Evolutionary conservation across 345 rosid genomes (phyloP).

Genomic region (Eucalyptus tenuipes): DNA sequence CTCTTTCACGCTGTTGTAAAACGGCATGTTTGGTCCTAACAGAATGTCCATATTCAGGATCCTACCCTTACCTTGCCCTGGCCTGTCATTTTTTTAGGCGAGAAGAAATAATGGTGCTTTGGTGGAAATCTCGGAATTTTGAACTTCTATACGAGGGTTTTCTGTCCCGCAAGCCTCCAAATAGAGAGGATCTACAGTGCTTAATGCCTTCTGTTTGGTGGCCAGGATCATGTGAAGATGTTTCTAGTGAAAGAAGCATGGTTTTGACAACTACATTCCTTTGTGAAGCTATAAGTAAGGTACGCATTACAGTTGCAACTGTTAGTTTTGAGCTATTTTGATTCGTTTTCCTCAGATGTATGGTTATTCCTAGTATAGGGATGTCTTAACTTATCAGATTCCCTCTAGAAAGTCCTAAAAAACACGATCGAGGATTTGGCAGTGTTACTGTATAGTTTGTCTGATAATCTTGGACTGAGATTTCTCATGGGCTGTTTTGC

Average conservation of each 20-base stretch:
- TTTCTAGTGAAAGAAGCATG: constrained; percentile 74
- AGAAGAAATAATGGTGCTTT: constrained; percentile 63
- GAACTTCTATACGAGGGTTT: constrained; percentile 76
- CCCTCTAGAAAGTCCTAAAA: not conserved
- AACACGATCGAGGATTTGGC: not conserved
- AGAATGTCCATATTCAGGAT: constrained; percentile 90
- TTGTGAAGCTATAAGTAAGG: constrained; percentile 74
- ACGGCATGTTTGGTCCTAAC: constrained; percentile 48
- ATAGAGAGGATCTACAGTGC: constrained; percentile 74
- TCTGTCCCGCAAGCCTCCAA: constrained; percentile 65
- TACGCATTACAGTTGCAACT: constrained; percentile 1
- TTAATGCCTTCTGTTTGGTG: constrained; percentile 96
- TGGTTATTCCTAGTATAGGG: not conserved
- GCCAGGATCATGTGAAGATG: constrained; percentile 91
- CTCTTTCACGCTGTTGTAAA: constrained; percentile 76
- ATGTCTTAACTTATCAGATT: not conserved
- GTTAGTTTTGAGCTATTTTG: not conserved
- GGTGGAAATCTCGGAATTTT: constrained; percentile 81
- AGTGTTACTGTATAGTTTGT: not conserved
- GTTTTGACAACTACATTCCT: constrained; percentile 60
- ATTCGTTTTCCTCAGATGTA: not conserved
- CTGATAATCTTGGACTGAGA: not conserved
- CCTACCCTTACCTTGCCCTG: constrained; percentile 79
- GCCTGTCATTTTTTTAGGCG: constrained; percentile 76
- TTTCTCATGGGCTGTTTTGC: not conserved